Conservation (phyloP, 305 asterid genomes). For the Solanum aculeatissimum region DNA sequence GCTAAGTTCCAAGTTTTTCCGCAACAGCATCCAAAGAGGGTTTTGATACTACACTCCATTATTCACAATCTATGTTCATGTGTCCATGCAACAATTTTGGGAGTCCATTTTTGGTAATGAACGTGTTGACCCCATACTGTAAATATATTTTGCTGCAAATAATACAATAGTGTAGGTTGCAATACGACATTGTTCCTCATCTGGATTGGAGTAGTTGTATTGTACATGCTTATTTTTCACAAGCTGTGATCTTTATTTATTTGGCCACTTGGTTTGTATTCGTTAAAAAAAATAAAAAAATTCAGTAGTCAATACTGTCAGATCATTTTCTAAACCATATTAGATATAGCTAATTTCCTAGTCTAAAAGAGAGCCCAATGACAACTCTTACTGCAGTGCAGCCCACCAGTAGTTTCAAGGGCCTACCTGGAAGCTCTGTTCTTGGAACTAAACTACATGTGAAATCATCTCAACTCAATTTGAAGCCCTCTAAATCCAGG, state of each 20-base stretch:
- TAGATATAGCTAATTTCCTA: slow-evolving; percentile 3
- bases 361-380: slow-evolving; percentile 22
- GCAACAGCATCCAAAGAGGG: neutral
- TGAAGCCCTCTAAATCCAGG: slow-evolving; percentile 55
- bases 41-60: neutral
- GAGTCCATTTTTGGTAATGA: neutral
- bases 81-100: neutral
- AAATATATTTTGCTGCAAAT: neutral
- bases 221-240: neutral
- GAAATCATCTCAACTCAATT: slow-evolving; percentile 47
- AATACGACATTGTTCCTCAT: neutral
- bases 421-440: slow-evolving; percentile 89
- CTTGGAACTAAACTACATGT: slow-evolving; percentile 64
- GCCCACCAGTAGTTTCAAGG: slow-evolving; percentile 50
- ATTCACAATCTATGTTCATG: neutral
- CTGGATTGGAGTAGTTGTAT: neutral
- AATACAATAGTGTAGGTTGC: neutral
- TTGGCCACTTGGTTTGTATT: neutral
- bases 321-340: neutral
- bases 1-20: neutral
- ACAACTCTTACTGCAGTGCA: slow-evolving; percentile 55
- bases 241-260: neutral
- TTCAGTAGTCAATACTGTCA: neutral
- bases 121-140: too few relatives aligned
- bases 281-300: too few relatives aligned